phyloP scores from a whole-genome alignment of 148 eudicot genomes.

The Pouteria glomerata region DNA sequence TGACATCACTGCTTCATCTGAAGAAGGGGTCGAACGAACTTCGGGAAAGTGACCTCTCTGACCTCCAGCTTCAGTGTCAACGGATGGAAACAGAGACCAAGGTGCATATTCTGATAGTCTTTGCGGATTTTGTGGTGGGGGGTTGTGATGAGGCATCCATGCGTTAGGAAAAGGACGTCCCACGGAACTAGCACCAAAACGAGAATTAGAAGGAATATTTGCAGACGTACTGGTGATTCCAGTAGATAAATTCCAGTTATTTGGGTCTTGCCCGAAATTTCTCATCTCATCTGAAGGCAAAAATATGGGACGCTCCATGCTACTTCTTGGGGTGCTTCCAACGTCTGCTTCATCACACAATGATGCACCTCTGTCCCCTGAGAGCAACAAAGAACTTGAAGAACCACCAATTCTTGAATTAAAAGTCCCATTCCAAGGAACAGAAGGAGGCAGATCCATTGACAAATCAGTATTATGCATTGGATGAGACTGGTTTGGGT shows the following conservation, averaged over 20 bases:
- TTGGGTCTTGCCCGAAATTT: constrained; percentile 39
- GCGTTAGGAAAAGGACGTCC: too few relatives aligned
- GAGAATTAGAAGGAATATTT: constrained; percentile 46
- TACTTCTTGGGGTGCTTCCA: too few relatives aligned
- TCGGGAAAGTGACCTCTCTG: constrained; percentile 39
- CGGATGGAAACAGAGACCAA: constrained; percentile 53
- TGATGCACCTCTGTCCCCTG: constrained; percentile 38
- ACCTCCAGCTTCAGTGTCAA: constrained; percentile 45
- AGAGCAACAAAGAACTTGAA: constrained; percentile 25
- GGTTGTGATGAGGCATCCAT: constrained; percentile 53
- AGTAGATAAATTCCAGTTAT: constrained; percentile 49
- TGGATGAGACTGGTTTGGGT: constrained; percentile 30
- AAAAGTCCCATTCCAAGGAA: constrained; percentile 47
- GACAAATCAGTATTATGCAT: constrained; percentile 33
- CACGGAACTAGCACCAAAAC: constrained; percentile 32
- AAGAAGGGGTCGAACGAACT: constrained; percentile 30
- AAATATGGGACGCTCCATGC: constrained; percentile 53
- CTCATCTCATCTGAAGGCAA: constrained; percentile 49
- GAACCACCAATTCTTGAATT: constrained; percentile 43
- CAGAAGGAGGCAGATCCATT: constrained; percentile 39
- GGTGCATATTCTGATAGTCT: constrained; percentile 55
- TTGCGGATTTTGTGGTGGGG: constrained; percentile 39
- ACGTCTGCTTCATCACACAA: constrained; percentile 43
- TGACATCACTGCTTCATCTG: constrained; percentile 34
- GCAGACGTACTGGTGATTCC: constrained; percentile 33